Evolutionary conservation across 345 rosid species (phyloP).

Genomic region (Garcia nutans): DNA sequence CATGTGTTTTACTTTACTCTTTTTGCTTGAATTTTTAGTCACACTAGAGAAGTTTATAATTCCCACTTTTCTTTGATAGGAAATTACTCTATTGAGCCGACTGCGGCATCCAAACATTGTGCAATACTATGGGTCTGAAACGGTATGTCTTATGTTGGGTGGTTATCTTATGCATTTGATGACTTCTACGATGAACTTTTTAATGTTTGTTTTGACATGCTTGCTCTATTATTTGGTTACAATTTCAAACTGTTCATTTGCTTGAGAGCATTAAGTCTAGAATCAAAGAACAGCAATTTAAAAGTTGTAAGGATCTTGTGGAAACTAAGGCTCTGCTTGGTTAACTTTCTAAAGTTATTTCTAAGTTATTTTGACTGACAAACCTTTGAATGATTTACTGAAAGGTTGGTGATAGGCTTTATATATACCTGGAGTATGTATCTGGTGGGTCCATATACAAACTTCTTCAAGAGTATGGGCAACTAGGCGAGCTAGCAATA

Average conservation of each 20-base stretch:
- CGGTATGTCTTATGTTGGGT: conserved; percentile 35
- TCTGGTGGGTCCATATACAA: conserved; percentile 86
- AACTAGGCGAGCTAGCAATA: conserved; percentile 59
- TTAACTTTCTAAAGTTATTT: not conserved
- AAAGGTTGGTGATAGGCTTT: conserved; percentile 61
- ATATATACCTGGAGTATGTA: conserved; percentile 74
- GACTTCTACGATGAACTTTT: not conserved
- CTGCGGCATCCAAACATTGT: conserved; percentile 71
- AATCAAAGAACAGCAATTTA: not conserved
- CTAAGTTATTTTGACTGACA: not conserved
- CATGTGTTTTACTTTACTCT: not conserved
- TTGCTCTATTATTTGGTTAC: not conserved
- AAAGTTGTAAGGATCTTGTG: not conserved
- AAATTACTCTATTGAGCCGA: conserved; percentile 63
- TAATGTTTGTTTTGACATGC: not conserved
- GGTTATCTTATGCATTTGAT: not conserved
- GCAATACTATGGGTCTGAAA: conserved; percentile 70
- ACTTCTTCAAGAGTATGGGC: conserved; percentile 77
- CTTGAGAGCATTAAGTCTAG: not conserved
- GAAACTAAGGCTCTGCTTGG: not conserved
- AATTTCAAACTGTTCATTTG: not conserved
- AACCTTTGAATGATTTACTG: not conserved
- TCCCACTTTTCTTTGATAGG: conserved; percentile 34
- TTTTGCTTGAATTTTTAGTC: not conserved
- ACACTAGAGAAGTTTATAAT: conserved; percentile 1